phyloP scores from a whole-genome alignment of 352 stramenopile species.

The Phytophthora lateralis region DNA sequence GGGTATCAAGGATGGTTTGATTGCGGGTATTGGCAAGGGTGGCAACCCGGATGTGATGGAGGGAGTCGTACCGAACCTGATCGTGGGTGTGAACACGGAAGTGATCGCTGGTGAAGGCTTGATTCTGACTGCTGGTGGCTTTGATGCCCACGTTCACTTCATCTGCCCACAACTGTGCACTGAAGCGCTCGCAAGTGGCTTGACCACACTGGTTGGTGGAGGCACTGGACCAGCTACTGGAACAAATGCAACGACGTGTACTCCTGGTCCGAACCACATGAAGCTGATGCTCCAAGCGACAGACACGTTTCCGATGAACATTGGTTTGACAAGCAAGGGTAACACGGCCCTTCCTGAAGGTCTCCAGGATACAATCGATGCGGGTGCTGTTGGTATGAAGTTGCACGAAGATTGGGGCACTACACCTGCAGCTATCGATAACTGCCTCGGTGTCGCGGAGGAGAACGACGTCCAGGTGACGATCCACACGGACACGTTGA shows the following conservation, averaged over 20 bases:
- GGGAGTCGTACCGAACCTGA: conserved; percentile 85
- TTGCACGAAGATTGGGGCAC: conserved; percentile 98
- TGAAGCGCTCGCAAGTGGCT: conserved; percentile 91
- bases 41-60: conserved; percentile 98
- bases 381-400: conserved; percentile 95
- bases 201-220: conserved; percentile 94
- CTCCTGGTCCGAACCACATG: conserved; percentile 92
- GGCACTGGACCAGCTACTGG: conserved; percentile 92
- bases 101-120: conserved; percentile 96
- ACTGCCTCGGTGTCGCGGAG: conserved; percentile 91
- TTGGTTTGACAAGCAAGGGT: conserved; percentile 97
- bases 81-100: conserved; percentile 93
- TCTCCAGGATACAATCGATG: conserved; percentile 91
- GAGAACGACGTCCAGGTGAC: conserved; percentile 94
- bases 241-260: conserved; percentile 98
- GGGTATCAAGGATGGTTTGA: conserved; percentile 93
- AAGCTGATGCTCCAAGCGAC: conserved; percentile 97
- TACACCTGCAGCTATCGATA: conserved; percentile 95
- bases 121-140: conserved; percentile 95
- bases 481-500: conserved; percentile 98
- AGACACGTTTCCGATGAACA: conserved; percentile 94
- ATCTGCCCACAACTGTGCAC: conserved; percentile 96
- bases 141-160: conserved; percentile 97
- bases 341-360: conserved; percentile 90
- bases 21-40: conserved; percentile 96